Base-by-base conservation (phyloP, 2,329 filamentous ascomycete genomes). In the Leptographium galeiforme region DNA sequence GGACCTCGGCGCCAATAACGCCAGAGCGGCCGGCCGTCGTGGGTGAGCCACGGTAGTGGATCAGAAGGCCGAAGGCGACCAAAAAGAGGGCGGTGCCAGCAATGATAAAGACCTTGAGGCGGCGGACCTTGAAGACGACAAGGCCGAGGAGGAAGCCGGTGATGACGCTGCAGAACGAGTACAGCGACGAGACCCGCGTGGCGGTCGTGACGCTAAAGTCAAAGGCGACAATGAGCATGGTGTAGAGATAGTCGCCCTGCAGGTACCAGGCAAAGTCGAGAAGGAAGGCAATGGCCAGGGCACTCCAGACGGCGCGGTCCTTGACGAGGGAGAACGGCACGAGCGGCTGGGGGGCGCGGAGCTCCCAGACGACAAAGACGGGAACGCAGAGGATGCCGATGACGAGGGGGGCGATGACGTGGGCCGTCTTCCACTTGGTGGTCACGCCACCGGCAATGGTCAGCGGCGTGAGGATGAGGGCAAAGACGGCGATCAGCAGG, bases 21-120 rank as follows among this genome's bases (percentile, higher is more conserved):
- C 81, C 81, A 1, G 73, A 70, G 53, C 77, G 69, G 56, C 67
- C 70, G 11, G 69, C 63, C 0, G 60, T 54, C 18, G 61, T 65
- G 12, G 68, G 61, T 7, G 74, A 72, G 39, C 80, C 80, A n/a
- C 81, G 78, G 68, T 72, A 85, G 58, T 72, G 71, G 61, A 84
- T 83, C 18, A 85, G 68, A 1, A 85, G 70, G 11, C 81, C 81
- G 57, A 83, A 84, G 1, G 81, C 79, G n/a, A 81, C 77, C 60
- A 81, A 70, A 68, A 81, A 84, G 2, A 84, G 69, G 10, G 68
- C 65, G 2, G 79, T 82, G 38, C 81, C 82, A 33, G 67, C 66
- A 41, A 84, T 64, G 61, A 84, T 82, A 63, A 85, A 81, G n/a
- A 70, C 63, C 61, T 85, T 85, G 61, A 84, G 72, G 30, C 75